Base-by-base conservation (phyloP, 2,329 filamentous ascomycete species). In the Venturia carpophila region DNA sequence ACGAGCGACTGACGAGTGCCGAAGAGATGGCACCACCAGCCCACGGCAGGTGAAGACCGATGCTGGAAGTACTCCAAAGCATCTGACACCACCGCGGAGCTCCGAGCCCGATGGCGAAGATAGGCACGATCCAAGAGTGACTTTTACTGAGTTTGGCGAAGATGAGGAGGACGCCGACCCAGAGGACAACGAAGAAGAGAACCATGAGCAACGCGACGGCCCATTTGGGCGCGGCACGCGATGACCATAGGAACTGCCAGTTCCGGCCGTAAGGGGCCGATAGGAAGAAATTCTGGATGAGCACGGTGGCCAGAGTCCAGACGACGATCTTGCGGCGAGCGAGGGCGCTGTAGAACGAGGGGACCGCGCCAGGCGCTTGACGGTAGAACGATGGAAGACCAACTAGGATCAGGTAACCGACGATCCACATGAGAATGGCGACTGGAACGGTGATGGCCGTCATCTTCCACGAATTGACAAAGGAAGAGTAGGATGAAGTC, bases 311-410 rank as follows among this genome's bases (percentile, higher is more conserved):
- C 73, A 87, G 84, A 76, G 87, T 88, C 86, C 86, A 88, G 15
- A 86, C 77, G 56, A 88, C 81, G 67, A 88, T 84, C 74, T 87
- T 87, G 66, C 86, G 82, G 60, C 84, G 79, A 67, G 82, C 78
- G 9, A 88, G 78, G 1, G 84, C 83, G 64, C 77, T 79, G 75
- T 88, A 88, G 77, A 89, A 88, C 21, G 83, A 84, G 0, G 86
- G 86, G 1, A 88, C 82, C 58, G 80, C 81, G 67, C 86, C 86
- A 0, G 86, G 86, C 17, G 79, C 76, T 71, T 87, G 84, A 60
- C 84, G 84, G 75, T 89, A 89, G 75, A 85, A 88, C 68, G 83
- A 83, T 5, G 86, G 86, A 10, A 89, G 78, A n/a, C 86, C 86
- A 41, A 84, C 73, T 74, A 79, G 85, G 47, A 87, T 76, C 2